phyloP scores from a whole-genome alignment of 768 basidiomycete species.

The Amyloporia xantha region DNA sequence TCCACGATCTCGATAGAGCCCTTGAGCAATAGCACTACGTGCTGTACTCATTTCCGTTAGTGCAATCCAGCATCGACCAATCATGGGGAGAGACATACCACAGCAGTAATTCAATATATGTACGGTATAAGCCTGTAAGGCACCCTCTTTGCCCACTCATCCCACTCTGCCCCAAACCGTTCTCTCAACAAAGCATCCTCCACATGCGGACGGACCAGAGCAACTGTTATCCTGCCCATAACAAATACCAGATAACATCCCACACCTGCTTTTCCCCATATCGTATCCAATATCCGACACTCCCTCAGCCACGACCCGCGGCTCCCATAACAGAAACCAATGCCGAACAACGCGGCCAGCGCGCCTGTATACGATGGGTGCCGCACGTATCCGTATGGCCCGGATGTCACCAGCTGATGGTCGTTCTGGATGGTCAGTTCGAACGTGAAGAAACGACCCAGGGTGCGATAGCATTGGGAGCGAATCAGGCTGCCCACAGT shows the following conservation, averaged over 20 bases:
- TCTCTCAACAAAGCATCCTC: conserved; percentile 2
- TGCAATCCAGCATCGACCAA: too few relatives aligned
- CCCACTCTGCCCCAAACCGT: conserved; percentile 3
- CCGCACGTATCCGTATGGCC: conserved; percentile 25
- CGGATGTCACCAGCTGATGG: conserved; percentile 22
- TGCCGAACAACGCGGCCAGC: conserved; percentile 8
- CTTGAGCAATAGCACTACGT: too few relatives aligned
- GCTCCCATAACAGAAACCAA: conserved; percentile 4
- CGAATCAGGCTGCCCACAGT: conserved; percentile 10
- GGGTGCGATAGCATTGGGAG: conserved; percentile 17
- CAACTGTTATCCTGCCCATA: neutral
- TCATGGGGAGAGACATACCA: too few relatives aligned
- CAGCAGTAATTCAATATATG: conserved; percentile 1
- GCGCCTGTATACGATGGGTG: conserved; percentile 23
- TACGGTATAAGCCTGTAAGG: conserved; percentile 2
- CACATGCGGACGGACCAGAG: neutral
- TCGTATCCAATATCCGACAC: conserved; percentile 7
- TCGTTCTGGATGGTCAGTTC: conserved; percentile 19
- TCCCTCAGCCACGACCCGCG: conserved; percentile 15
- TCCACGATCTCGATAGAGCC: too few relatives aligned
- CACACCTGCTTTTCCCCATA: conserved; percentile 5
- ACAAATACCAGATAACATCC: neutral
- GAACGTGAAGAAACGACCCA: conserved; percentile 25
- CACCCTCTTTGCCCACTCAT: conserved; percentile 2
- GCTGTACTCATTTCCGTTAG: too few relatives aligned